Percentiles rank a stretch among this genome's conserved stretches.
phyloP scores from a whole-genome alignment of 2,329 filamentous ascomycete genomes.

The Alternaria gaisen region DNA sequence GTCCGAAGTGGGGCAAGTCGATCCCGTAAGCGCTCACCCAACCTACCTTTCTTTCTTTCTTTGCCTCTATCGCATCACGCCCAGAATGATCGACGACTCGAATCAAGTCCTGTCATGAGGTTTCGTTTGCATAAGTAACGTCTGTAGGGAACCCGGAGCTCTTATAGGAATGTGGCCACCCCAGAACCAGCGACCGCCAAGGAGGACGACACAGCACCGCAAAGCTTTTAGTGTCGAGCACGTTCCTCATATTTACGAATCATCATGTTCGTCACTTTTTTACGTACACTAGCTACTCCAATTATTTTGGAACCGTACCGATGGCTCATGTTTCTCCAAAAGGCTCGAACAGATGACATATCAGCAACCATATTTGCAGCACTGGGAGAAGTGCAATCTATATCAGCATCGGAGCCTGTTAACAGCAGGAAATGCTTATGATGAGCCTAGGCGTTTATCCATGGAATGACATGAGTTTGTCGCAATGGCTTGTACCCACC shows the following conservation, averaged over 20 bases:
- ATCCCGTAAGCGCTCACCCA: neutral
- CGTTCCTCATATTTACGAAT: neutral
- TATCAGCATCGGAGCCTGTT: neutral
- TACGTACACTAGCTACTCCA: neutral
- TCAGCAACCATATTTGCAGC: neutral
- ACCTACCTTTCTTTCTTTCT: neutral
- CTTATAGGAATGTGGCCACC: neutral
- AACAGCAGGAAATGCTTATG: neutral
- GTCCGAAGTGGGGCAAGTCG: neutral
- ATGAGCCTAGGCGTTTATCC: neutral
- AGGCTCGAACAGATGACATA: neutral
- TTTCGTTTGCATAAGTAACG: neutral
- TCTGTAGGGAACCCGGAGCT: neutral
- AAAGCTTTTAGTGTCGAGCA: neutral
- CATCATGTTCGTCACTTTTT: fast-evolving
- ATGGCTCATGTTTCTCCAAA: neutral
- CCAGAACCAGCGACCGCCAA: neutral
- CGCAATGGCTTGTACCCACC: neutral
- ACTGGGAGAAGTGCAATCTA: neutral
- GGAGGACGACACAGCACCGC: neutral
- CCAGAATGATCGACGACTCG: neutral
- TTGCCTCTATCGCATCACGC: neutral
- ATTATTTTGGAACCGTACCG: neutral
- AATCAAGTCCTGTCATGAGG: fast-evolving
- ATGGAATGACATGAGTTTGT: neutral